Evolutionary conservation across 2,329 filamentous ascomycete species (phyloP), one percentile per base, ranked within the genome.

Genomic region (Aspergillus hiratsukae): DNA sequence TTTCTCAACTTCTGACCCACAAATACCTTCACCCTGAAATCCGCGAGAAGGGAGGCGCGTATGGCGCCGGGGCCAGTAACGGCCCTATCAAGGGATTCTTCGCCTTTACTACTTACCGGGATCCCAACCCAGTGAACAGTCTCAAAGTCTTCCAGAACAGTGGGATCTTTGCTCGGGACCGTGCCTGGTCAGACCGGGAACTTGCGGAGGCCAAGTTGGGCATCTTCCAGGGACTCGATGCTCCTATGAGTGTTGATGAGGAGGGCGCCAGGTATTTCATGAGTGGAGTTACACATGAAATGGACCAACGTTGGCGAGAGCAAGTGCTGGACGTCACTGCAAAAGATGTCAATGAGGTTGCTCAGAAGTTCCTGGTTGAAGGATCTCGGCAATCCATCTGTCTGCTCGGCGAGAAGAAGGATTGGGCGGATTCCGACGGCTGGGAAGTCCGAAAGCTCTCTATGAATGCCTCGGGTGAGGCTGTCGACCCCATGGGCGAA

Each of bases 11-110:
- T 19, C 83, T 99, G 31, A 97, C 93, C 0, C 93, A 99, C 77
- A 97, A 96, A 75, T 90, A 97, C 69, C 81, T 99, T 28, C 94
- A 99, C 71, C 93, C 96, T 64, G 94, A 97, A 74, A 97, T 99
- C 63, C 89, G 94, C 54, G 94, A 99, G 71, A 97, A 97, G 75
- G 94, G 94, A 31, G 94, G 94, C 40, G 94, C 94, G 0, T 99
- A 99, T 65, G 94, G 94, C 48, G 94, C 91, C 23, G 91, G 92
- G 14, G 93, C 94, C 1, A 93, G 91, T 71, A 87, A 89, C 48
- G 86, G 87, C 25, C 84, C 88, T 0, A 77, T 96, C 7, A 88
- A 90, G 63, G 93, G 92, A 25, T 74, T 96, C 1, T 97, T 99
- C 65, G 91, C 91, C 17, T 95, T 97, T 77, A 97, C 96, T 77